A percentile compares a stretch with the other conserved stretches of the same genome.
Conservation (phyloP, 371 early-diverging fungal genomes). For the Caulochytrium protostelioides region DNA sequence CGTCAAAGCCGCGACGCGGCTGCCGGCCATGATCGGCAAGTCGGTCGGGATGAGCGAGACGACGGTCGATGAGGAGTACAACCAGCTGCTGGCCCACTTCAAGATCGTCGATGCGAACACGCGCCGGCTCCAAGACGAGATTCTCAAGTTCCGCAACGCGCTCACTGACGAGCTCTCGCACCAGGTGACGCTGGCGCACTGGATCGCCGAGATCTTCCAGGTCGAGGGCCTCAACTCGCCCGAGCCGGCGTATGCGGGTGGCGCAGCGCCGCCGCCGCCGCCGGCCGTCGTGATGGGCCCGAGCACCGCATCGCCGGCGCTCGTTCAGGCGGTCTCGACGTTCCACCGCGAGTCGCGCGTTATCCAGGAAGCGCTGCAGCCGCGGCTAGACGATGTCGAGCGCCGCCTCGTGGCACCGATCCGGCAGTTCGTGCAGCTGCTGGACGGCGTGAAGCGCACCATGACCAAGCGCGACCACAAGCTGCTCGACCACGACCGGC, state of each 20-base stretch:
- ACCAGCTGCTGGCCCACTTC: constrained; percentile 35
- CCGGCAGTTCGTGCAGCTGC: constrained; percentile 35
- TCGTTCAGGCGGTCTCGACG: constrained; percentile 15
- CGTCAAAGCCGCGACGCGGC: constrained; percentile 35
- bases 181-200: constrained; percentile 43
- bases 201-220: constrained; percentile 33
- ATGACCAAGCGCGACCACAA: constrained; percentile 63
- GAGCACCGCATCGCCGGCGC: constrained; percentile 14
- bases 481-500: constrained; percentile 61
- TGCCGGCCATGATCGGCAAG: constrained; percentile 34
- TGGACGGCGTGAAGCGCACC: constrained; percentile 42
- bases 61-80: constrained; percentile 46
- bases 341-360: constrained; percentile 19
- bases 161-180: constrained; percentile 40
- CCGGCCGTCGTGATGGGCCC: constrained; percentile 12
- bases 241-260: not conserved
- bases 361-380: constrained; percentile 27
- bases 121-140: constrained; percentile 35
- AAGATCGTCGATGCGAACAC: constrained; percentile 32
- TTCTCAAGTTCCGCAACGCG: constrained; percentile 50
- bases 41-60: constrained; percentile 12
- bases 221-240: not conserved
- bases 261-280: constrained; percentile 3
- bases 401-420: constrained; percentile 43
- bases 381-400: constrained; percentile 49